Evolutionary conservation across 225 moss, liverwort and hornwort species (phyloP).

Genomic region (Bryum argenteum): DNA sequence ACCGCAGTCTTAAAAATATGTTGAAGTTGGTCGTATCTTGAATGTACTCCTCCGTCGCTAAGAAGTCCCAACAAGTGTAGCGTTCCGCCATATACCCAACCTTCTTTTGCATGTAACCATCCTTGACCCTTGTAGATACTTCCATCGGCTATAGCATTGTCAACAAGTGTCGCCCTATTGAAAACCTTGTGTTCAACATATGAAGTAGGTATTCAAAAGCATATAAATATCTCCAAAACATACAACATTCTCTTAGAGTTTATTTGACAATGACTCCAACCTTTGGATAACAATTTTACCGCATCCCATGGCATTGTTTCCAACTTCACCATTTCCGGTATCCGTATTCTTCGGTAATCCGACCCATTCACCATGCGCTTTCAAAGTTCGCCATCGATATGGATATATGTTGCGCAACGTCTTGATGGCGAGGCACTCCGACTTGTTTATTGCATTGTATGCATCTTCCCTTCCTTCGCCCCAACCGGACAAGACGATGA

Average conservation of each 20-base stretch:
- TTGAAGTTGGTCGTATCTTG: constrained; percentile 72
- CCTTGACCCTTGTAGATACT: constrained; percentile 58
- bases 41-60: constrained; percentile 82
- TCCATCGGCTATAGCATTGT: constrained; percentile 62
- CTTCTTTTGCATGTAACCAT: constrained; percentile 70
- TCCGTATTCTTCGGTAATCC: constrained; percentile 68
- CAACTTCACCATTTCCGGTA: constrained; percentile 77
- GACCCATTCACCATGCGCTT: constrained; percentile 81
- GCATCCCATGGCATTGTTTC: constrained; percentile 81
- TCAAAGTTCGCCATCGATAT: constrained; percentile 71
- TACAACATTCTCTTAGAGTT: too few species aligned
- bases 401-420: constrained; percentile 53
- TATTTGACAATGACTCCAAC: not conserved
- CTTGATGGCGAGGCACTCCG: constrained; percentile 53
- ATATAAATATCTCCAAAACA: not conserved
- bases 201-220: not conserved
- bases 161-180: constrained; percentile 69
- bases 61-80: constrained; percentile 81
- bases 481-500: constrained; percentile 73
- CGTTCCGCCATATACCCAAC: constrained; percentile 70
- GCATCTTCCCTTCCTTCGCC: constrained; percentile 79
- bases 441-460: constrained; percentile 69
- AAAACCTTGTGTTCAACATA: not conserved
- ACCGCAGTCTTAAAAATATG: constrained; percentile 59
- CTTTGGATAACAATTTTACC: constrained; percentile 81